These are phyloP conservation scores for Claviceps lovelessii DNA, from an alignment of 2,329 filamentous ascomycete genomes.

Conservation along the genomic window DNA sequence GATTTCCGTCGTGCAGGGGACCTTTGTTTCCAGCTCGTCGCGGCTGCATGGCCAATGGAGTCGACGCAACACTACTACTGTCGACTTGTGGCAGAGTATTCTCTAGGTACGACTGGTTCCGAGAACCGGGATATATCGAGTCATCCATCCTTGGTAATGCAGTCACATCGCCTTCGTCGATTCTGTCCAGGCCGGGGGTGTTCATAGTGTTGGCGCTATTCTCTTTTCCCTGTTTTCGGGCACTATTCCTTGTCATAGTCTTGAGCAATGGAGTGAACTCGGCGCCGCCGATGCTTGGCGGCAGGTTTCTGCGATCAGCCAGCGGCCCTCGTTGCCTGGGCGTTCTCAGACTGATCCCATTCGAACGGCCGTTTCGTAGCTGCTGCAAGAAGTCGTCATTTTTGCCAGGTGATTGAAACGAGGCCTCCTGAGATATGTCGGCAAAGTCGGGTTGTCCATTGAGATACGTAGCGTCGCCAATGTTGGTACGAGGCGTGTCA, in stretches of 20 bases:
- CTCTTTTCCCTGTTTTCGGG: conserved; percentile 48
- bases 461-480: conserved; percentile 73
- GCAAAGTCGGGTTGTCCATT: conserved; percentile 51
- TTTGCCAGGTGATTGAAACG: conserved; percentile 69
- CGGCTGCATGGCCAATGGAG: conserved; percentile 59
- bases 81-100: conserved; percentile 62
- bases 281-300: conserved; percentile 46
- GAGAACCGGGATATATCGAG: conserved; percentile 53
- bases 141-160: conserved; percentile 59
- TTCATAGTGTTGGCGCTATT: conserved; percentile 42
- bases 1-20: conserved; percentile 71
- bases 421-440: conserved; percentile 75
- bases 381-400: conserved; percentile 55
- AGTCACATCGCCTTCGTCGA: conserved; percentile 60
- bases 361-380: conserved; percentile 51
- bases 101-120: conserved; percentile 49
- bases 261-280: conserved; percentile 95
- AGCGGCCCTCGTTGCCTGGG: conserved; percentile 59
- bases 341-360: conserved; percentile 49
- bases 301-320: conserved; percentile 57
- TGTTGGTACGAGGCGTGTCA: conserved; percentile 75
- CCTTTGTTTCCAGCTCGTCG: conserved; percentile 49
- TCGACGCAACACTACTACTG: conserved; percentile 69
- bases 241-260: conserved; percentile 58
- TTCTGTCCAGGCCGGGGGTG: conserved; percentile 56